Conservation (phyloP, 345 rosid genomes). For the Reutealis trisperma region DNA sequence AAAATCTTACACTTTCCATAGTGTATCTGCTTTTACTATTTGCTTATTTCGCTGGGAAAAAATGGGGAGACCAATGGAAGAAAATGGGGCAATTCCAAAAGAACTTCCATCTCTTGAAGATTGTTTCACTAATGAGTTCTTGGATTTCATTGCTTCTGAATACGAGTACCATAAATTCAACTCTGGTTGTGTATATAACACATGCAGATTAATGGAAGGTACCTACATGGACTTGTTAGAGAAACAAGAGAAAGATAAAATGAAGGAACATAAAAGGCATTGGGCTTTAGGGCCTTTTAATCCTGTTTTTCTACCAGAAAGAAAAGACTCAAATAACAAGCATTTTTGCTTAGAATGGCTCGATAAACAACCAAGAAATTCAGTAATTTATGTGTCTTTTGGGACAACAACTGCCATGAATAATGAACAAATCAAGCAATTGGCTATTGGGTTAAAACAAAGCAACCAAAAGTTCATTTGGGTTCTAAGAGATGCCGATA, state of each 20-base stretch:
- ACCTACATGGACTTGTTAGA: slow-evolving; percentile 35
- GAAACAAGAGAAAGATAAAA: slow-evolving; percentile 2
- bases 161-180: slow-evolving; percentile 10
- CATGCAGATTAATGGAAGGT: slow-evolving; percentile 42
- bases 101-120: slow-evolving; percentile 46
- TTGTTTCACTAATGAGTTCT: slow-evolving; percentile 41
- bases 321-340: background rate
- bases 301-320: slow-evolving; percentile 26
- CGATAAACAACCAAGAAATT: slow-evolving; percentile 36
- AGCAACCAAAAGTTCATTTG: slow-evolving; percentile 62
- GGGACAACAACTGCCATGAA: slow-evolving; percentile 51
- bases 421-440: slow-evolving; percentile 41
- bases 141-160: slow-evolving; percentile 29
- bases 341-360: slow-evolving; percentile 47
- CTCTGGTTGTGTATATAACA: slow-evolving; percentile 45
- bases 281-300: slow-evolving; percentile 56
- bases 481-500: slow-evolving; percentile 63
- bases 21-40: slow-evolving; percentile 40
- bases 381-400: slow-evolving; percentile 49
- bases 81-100: slow-evolving; percentile 5
- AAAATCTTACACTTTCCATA: slow-evolving; percentile 44
- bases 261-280: slow-evolving; percentile 6
- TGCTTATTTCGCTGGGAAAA: slow-evolving; percentile 25
- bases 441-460: slow-evolving; percentile 43
- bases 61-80: slow-evolving; percentile 16